Percentiles rank a stretch among this genome's conserved stretches.
These are phyloP conservation scores for Coccomyxa sp. DNA, from an alignment of 139 green algal genomes.

Conservation along the genomic window DNA sequence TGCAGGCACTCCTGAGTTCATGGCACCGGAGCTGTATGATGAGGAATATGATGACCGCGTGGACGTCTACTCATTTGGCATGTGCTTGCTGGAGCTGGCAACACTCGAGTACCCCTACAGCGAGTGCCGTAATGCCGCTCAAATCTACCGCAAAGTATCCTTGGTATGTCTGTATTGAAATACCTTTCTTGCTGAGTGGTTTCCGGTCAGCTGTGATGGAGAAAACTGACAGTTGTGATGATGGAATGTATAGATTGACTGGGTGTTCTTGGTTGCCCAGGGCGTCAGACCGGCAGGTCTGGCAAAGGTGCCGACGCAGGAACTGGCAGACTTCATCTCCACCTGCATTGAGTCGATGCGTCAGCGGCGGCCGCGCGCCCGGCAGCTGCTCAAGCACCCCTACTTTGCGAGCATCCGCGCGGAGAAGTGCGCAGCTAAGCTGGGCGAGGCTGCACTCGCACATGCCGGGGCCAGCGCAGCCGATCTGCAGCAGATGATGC, in stretches of 20 bases:
- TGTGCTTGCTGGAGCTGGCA: conserved; percentile 97
- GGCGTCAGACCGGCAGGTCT: conserved; percentile 79
- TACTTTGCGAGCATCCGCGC: conserved; percentile 82
- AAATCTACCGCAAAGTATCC: conserved; percentile 99
- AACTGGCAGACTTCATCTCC: conserved; percentile 85
- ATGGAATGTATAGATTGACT: not conserved
- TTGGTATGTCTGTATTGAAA: conserved; percentile 34
- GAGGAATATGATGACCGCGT: conserved; percentile 99
- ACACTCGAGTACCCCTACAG: conserved; percentile 97
- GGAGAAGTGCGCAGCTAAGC: conserved; percentile 15
- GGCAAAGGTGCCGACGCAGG: conserved; percentile 68
- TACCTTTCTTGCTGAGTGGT: not conserved
- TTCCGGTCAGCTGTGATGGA: not conserved
- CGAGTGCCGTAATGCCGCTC: conserved; percentile 96
- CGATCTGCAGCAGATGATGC: not conserved
- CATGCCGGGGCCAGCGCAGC: not conserved
- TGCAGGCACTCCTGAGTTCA: conserved; percentile 93
- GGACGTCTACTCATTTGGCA: conserved; percentile 94
- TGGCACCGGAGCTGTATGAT: conserved; percentile 99
- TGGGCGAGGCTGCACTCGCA: conserved; percentile 14
- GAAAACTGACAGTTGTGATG: not conserved
- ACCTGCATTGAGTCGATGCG: conserved; percentile 72
- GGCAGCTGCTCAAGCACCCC: conserved; percentile 86
- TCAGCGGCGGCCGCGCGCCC: conserved; percentile 64
- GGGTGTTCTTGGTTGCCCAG: conserved; percentile 27